Base-by-base conservation (phyloP, 2,329 filamentous ascomycete species). In the Pseudodiploospora longispora region DNA sequence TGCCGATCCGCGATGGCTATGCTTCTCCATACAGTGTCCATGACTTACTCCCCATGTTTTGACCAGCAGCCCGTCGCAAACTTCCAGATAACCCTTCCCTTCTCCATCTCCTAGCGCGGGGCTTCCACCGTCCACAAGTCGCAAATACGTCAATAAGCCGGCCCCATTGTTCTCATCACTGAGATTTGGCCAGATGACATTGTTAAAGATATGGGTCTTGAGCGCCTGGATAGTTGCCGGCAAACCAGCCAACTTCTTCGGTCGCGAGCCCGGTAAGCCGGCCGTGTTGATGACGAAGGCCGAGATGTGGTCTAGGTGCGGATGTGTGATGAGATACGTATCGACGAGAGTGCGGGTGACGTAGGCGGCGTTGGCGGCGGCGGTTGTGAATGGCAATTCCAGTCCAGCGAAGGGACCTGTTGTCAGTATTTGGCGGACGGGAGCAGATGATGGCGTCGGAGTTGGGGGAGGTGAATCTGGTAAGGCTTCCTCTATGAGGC, bases 191-290 rank as follows among this genome's bases (percentile, higher is more conserved):
- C 93, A 98, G 43, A 97, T 95, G 46, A 95, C 71, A 58, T 96
- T 94, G 65, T 98, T 98, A 71, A 98, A 98, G 47, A 98, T 87
- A 64, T 98, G 90, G 1, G 74, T 81, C 62, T 95, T 97, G 64
- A 98, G 83, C 0, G 91, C 90, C 38, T 87, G 76, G 41, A 98
- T 90, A n/a, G 91, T 95, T 29, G 81, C 83, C 0, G 90, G 88
- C 4, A 97, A 69, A 0, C 86, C 91, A 1, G 91, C 89, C 10
- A 98, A 71, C 27, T 85, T 80, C 65, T 97, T 98, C 0, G 89
- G 87, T 29, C 83, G 80, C 2, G 84, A 79, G 30, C 85, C 86
- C 30, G 87, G 83, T 19, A 94, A 78, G 3, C 86, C 83, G 5
- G 93, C 90, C 0, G 91, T 96, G 63, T 97, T 97, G 61, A 97